A percentile compares a stretch with the other conserved stretches of the same genome.
Evolutionary conservation across 2,329 filamentous ascomycete species (phyloP).

Genomic region (Aspergillus alliaceus): DNA sequence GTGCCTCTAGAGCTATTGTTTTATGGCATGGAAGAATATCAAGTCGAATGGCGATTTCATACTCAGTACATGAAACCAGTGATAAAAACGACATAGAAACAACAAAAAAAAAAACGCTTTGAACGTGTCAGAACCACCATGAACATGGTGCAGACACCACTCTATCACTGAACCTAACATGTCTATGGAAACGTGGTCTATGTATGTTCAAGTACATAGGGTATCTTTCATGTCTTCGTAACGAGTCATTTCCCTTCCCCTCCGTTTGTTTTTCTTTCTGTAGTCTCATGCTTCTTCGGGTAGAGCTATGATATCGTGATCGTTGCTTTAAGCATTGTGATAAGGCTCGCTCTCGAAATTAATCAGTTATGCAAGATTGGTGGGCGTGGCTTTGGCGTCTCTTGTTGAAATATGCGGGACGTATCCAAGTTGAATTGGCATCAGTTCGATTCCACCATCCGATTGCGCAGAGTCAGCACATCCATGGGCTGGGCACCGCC

Average conservation of each 20-base stretch:
- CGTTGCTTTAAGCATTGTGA: not conserved
- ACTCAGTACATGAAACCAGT: not conserved
- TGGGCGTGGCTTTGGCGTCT: not conserved
- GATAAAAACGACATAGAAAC: no score
- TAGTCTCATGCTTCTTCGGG: not conserved
- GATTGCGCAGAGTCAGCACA: slow-evolving; percentile 11
- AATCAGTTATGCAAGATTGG: not conserved
- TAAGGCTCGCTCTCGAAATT: not conserved
- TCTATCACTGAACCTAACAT: not conserved
- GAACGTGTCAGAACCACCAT: not conserved
- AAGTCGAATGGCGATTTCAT: not conserved
- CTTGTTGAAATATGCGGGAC: not conserved
- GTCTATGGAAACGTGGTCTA: not conserved
- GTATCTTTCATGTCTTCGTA: slow-evolving; percentile 6
- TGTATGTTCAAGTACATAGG: slow-evolving; percentile 8
- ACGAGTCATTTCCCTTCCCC: not conserved
- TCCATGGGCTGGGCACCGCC: slow-evolving; percentile 1
- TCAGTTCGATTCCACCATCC: not conserved
- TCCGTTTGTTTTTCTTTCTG: no score
- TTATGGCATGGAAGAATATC: not conserved
- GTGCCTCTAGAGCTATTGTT: not conserved
- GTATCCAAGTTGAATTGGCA: not conserved
- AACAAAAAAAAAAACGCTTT: no score
- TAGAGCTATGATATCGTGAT: not conserved
- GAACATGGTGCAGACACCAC: not conserved